Evolutionary conservation across 768 basidiomycete species (phyloP).

Genomic region (Mrakia frigida): DNA sequence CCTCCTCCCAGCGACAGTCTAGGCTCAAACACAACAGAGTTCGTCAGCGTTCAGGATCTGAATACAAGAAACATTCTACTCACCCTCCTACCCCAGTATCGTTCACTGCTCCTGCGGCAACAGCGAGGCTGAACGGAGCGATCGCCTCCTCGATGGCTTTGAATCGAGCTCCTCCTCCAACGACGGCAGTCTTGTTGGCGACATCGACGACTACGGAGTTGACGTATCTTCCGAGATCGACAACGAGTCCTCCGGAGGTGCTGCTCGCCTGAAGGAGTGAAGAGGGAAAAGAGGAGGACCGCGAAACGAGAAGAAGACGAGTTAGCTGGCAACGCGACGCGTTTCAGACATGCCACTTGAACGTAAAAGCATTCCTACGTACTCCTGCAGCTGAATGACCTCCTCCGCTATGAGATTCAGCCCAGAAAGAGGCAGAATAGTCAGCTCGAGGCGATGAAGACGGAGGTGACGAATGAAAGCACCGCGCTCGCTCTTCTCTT

Average conservation of each 20-base stretch:
- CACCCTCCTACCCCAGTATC: constrained; percentile 10
- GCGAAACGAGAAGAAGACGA: too few species aligned
- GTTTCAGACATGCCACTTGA: too few species aligned
- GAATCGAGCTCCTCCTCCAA: not conserved
- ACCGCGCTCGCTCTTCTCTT: too few species aligned
- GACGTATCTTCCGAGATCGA: constrained; percentile 8
- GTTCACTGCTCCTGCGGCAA: not conserved
- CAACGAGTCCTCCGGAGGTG: constrained; percentile 11
- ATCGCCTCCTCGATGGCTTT: not conserved
- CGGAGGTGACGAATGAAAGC: not conserved
- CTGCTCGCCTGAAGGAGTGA: not conserved
- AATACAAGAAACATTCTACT: not conserved
- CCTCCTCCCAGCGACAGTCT: constrained; percentile 15
- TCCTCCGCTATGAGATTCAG: too few species aligned
- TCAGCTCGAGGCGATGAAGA: not conserved
- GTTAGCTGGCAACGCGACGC: too few species aligned
- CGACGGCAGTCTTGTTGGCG: constrained; percentile 2
- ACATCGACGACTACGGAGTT: not conserved
- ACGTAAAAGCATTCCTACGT: too few species aligned
- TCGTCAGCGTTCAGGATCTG: not conserved
- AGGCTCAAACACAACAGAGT: not conserved
- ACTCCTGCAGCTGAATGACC: too few species aligned
- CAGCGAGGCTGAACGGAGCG: not conserved
- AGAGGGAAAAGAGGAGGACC: not conserved
- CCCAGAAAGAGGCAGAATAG: not conserved